Evolutionary conservation across 164 flowering plant species (phyloP).

Genomic region (Santalum album): DNA sequence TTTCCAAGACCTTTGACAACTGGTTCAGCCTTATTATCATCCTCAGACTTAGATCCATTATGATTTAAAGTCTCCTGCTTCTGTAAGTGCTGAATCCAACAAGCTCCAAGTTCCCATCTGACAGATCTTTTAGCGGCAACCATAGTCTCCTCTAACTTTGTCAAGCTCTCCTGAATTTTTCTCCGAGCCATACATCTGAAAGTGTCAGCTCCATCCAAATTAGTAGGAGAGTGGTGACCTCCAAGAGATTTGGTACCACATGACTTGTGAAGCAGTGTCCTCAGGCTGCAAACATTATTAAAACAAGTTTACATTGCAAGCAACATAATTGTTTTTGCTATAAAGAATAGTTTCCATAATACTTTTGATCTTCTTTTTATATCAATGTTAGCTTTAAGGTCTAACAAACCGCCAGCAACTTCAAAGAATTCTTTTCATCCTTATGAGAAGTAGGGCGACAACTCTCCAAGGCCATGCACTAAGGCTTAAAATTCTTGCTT

Average conservation of each 20-base stretch:
- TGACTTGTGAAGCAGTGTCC: conserved; percentile 54
- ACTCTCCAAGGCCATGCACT: too few relatives aligned
- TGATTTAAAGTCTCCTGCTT: conserved; percentile 47
- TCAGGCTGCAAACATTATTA: conserved; percentile 52
- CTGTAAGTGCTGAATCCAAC: conserved; percentile 83
- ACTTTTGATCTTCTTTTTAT: too few relatives aligned
- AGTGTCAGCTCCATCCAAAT: conserved; percentile 28
- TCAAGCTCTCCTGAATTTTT: conserved; percentile 53
- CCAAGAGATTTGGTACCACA: conserved; percentile 21
- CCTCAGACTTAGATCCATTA: conserved; percentile 15
- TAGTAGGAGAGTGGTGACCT: conserved; percentile 20
- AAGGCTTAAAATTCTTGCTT: too few relatives aligned
- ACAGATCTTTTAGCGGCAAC: conserved; percentile 24
- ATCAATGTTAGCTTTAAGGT: too few relatives aligned
- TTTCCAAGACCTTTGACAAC: conserved; percentile 82
- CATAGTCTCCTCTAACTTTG: conserved; percentile 31
- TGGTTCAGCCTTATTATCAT: conserved; percentile 25
- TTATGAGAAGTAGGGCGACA: too few relatives aligned
- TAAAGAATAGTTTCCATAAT: too few relatives aligned
- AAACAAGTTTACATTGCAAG: too few relatives aligned
- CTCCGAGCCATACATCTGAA: conserved; percentile 28
- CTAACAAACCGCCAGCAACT: too few relatives aligned
- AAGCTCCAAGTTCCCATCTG: conserved; percentile 93
- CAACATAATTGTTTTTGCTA: neutral
- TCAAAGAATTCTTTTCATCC: too few relatives aligned